These are phyloP conservation scores for Monosporascus sp. DNA, from an alignment of 2,329 filamentous ascomycete genomes.

Conservation along the genomic window DNA sequence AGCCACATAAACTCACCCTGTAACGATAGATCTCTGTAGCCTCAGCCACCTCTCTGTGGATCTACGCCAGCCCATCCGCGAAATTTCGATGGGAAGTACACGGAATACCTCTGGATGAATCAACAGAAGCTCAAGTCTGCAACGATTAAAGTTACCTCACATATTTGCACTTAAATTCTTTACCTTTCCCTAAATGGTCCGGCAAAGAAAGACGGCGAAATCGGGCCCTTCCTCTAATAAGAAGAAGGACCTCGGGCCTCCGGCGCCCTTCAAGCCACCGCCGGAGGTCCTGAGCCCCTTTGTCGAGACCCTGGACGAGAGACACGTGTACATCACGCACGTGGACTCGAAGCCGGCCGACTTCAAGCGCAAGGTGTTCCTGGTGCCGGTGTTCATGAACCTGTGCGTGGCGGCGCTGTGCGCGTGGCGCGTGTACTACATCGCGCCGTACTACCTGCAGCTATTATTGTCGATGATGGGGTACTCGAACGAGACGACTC, in stretches of 20 bases:
- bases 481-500: slow-evolving; percentile 59
- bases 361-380: slow-evolving; percentile 79
- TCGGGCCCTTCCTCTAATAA: slow-evolving; percentile 19
- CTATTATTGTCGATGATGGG: slow-evolving; percentile 62
- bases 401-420: slow-evolving; percentile 59
- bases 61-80: too few relatives aligned
- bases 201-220: slow-evolving; percentile 21
- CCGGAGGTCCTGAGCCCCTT: slow-evolving; percentile 61
- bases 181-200: slow-evolving; percentile 14
- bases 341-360: slow-evolving; percentile 64
- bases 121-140: too few relatives aligned
- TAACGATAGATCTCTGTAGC: too few relatives aligned
- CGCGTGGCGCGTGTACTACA: slow-evolving; percentile 61
- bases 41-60: too few relatives aligned
- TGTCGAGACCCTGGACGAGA: slow-evolving; percentile 57
- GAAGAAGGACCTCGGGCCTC: slow-evolving; percentile 34
- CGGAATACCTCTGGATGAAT: too few relatives aligned
- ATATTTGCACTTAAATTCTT: neutral
- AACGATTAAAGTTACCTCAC: too few relatives aligned
- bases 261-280: slow-evolving; percentile 63
- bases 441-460: slow-evolving; percentile 67
- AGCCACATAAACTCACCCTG: too few relatives aligned
- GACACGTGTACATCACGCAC: slow-evolving; percentile 79
- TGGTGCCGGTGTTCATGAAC: slow-evolving; percentile 75
- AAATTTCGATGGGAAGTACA: too few relatives aligned